Base-by-base conservation (phyloP, 2,329 filamentous ascomycete species). In the Aureobasidium melanogenum region DNA sequence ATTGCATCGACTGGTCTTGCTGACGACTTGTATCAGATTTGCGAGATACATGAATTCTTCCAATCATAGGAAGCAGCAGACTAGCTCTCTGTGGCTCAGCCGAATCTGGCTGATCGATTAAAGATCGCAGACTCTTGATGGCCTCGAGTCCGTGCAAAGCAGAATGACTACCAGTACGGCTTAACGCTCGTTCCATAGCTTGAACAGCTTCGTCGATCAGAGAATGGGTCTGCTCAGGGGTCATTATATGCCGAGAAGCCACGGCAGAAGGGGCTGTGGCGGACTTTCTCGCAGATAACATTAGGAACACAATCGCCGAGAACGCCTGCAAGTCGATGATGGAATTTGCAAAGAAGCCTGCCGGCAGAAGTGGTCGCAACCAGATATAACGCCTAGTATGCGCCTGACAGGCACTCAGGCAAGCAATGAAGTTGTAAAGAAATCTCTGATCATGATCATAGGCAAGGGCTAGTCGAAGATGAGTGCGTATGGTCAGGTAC, bases 361-460 rank as follows among this genome's bases (percentile, higher is more conserved):
- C 15, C 5, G 54, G 54, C 1, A 57, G 19, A 47, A 57, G 41
- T 36, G 54, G 28, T 17, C 54, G 39, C 9, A 57, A 3, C 15
- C 28, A 19, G 7, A 38, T 12, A 28, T 57, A 57, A 9, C 54
- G 39, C 24, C 14, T 46, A 14, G 19, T 19, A n/a, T 41, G 54
- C 5, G n/a, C 54, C 28, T 57, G 54, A 8, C 54, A 57, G n/a
- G 54, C 54, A n/a, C 36, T 38, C 28, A 46, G 47, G 32, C 54
- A 57, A 19, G 54, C 36, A 19, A 47, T 57, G 54, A 57, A 57
- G 43, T 57, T 57, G 41, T 57, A 57, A 7, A 57, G 28, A 28
- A 46, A 57, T 5, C 41, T 32, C 43, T 57, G 39, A 1, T 57
- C 54, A 12, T 46, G 41, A n/a, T 47, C 43, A 8, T 57, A 57